These are phyloP conservation scores for Penicillium goetzii DNA, from an alignment of 495 filamentous ascomycete species.

Conservation along the genomic window DNA sequence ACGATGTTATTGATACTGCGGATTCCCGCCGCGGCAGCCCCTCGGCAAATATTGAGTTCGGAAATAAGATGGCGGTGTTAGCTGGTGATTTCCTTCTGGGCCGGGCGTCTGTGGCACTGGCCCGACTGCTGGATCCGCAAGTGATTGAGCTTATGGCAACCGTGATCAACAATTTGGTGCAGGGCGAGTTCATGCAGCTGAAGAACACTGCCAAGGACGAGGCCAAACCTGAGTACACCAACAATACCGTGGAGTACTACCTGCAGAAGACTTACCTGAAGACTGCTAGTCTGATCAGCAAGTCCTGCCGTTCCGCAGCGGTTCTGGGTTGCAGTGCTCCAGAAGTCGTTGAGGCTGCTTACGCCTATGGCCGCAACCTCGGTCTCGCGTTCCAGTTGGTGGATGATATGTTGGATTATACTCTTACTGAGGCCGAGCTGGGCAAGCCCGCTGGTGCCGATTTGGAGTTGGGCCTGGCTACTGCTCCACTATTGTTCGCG, in stretches of 20 bases:
- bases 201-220: constrained; percentile 94
- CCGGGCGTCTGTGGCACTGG: constrained; percentile 89
- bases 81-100: constrained; percentile 95
- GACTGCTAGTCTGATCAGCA: constrained; percentile 92
- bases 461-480: constrained; percentile 89
- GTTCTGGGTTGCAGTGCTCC: constrained; percentile 77
- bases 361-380: constrained; percentile 87
- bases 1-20: constrained; percentile 97
- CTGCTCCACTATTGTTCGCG: constrained; percentile 93
- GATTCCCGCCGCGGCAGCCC: constrained; percentile 77
- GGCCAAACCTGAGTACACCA: constrained; percentile 75
- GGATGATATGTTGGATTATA: constrained; percentile 98
- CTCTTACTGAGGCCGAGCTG: constrained; percentile 76
- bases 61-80: constrained; percentile 98
- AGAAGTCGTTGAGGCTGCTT: constrained; percentile 86
- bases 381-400: constrained; percentile 97
- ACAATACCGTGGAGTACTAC: constrained; percentile 89
- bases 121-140: constrained; percentile 86
- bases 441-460: constrained; percentile 96
- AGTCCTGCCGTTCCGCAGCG: constrained; percentile 88
- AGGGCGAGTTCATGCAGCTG: constrained; percentile 99
- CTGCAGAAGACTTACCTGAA: constrained; percentile 99
- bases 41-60: constrained; percentile 90
- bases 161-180: constrained; percentile 95
- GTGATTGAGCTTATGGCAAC: constrained; percentile 93